Percentiles rank a stretch among this genome's conserved stretches.
Conservation (phyloP, 192 early-diverging fungal species). For the Coemansia sp. region DNA sequence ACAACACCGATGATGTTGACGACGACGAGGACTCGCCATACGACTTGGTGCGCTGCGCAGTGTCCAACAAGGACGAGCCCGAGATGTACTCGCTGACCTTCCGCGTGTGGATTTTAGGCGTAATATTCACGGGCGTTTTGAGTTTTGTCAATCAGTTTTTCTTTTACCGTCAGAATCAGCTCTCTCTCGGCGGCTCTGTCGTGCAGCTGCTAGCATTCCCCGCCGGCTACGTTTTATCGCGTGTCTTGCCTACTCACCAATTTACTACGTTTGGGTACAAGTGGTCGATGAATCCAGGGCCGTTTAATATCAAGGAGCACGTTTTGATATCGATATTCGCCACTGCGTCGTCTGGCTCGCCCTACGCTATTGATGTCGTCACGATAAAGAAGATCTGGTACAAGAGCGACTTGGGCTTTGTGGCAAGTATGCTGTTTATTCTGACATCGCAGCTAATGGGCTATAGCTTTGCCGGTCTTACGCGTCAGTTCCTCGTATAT, state of each 20-base stretch:
- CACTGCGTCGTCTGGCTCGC: slow-evolving; percentile 68
- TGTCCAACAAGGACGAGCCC: slow-evolving; percentile 69
- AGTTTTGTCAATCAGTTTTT: slow-evolving; percentile 80
- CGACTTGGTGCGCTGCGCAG: slow-evolving; percentile 67
- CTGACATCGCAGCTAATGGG: slow-evolving; percentile 72
- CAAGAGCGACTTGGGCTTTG: slow-evolving; percentile 68
- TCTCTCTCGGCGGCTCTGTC: slow-evolving; percentile 69
- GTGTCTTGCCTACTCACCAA: slow-evolving; percentile 59
- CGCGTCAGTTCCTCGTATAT: slow-evolving; percentile 78
- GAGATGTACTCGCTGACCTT: slow-evolving; percentile 70
- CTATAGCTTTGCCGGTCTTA: slow-evolving; percentile 69
- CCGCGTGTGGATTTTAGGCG: slow-evolving; percentile 70
- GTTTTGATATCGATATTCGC: slow-evolving; percentile 81
- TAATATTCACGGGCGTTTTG: slow-evolving; percentile 64
- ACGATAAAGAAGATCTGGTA: slow-evolving; percentile 71
- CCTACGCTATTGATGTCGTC: slow-evolving; percentile 77
- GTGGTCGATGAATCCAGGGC: slow-evolving; percentile 76
- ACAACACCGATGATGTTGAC: slow-evolving; percentile 18
- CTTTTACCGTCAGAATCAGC: slow-evolving; percentile 82
- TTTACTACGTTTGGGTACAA: slow-evolving; percentile 57
- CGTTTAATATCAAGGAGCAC: slow-evolving; percentile 87
- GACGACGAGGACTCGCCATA: slow-evolving; percentile 59
- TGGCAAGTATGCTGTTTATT: slow-evolving; percentile 67
- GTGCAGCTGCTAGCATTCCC: slow-evolving; percentile 78
- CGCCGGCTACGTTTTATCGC: slow-evolving; percentile 66